Conservation (phyloP, 768 basidiomycete genomes). For the Boletus rubroflammeus region DNA sequence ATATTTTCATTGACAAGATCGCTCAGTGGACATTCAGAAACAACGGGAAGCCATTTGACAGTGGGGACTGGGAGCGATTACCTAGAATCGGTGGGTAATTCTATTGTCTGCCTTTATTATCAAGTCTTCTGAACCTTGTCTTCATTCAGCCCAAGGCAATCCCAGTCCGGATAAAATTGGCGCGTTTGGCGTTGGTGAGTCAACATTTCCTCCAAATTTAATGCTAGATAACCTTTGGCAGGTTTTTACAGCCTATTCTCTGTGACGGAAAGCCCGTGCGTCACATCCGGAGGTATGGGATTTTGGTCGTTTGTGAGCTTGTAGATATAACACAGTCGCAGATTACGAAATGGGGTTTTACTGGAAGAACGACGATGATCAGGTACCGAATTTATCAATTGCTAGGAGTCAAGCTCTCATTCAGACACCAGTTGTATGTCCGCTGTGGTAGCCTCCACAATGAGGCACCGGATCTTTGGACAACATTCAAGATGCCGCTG, state of each 20-base stretch:
- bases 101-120: not conserved
- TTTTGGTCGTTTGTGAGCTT: not conserved
- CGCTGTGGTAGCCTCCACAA: not conserved
- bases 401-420: not conserved
- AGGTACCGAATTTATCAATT: not conserved
- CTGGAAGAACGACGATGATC: not conserved
- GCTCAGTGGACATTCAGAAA: slow-evolving; percentile 83
- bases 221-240: not conserved
- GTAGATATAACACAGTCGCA: not conserved
- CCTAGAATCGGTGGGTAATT: slow-evolving; percentile 74
- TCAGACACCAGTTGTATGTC: not conserved
- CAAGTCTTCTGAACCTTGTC: not conserved
- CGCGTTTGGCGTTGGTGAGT: slow-evolving; percentile 82
- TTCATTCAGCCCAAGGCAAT: slow-evolving; percentile 77
- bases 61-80: slow-evolving; percentile 84
- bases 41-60: slow-evolving; percentile 74
- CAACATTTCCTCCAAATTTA: not conserved
- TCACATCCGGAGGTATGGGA: not conserved
- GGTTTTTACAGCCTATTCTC: slow-evolving; percentile 80
- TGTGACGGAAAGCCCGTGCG: slow-evolving; percentile 35
- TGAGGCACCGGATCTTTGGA: slow-evolving; percentile 50
- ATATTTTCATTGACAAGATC: slow-evolving; percentile 42
- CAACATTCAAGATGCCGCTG: slow-evolving; percentile 80
- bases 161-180: slow-evolving; percentile 95
- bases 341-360: not conserved